Evolutionary conservation across 345 rosid genomes (phyloP), one percentile per base, ranked within the genome.

Genomic region (Syzygium aqueum): DNA sequence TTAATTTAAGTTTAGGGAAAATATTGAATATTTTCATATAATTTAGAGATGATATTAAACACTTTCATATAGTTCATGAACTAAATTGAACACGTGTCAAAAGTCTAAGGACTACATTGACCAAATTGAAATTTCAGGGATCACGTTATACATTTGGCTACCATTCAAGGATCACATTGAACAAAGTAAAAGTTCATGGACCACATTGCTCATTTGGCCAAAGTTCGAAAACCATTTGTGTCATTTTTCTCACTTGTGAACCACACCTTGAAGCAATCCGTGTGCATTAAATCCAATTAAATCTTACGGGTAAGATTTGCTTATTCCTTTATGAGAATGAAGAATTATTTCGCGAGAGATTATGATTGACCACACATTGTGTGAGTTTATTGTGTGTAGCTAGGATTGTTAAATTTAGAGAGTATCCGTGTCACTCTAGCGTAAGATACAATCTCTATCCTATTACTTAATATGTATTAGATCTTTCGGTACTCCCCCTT

Each of bases 391-490:
- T 33, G 43, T 3, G 11, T 10, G 27, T 73, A 21, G 6, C 10
- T 1, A 1, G 14, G 7, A 7, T 16, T 8, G 5, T 1, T 33
- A 17, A 17, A 33, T 21, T 33, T 3, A 8, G 21, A 67, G 1
- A 33, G 3, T 17, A 2, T 3, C 1, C 5, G 7, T 9, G 22
- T 73, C 0, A 9, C 7, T 21, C 0, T 73, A 73, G 4, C 19
- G 14, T 21, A 9, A 2, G 6, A 19, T 10, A 10, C 3, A 21
- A 10, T 33, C 2, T 73, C 7, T 73, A 73, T 33, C 21, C 2
- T 5, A 10, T 73, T 0, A 7, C 25, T 37, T 73, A 73, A 33
- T 40, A 1, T 73, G 1, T 19, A 9, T 14, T 73, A 2, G 3
- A 73, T 73, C 82, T 73, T 19, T 25, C 21, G 82, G 13, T 37